Base-by-base conservation (phyloP, 2,329 filamentous ascomycete species). In the Monilinia vaccinii-corymbosi region DNA sequence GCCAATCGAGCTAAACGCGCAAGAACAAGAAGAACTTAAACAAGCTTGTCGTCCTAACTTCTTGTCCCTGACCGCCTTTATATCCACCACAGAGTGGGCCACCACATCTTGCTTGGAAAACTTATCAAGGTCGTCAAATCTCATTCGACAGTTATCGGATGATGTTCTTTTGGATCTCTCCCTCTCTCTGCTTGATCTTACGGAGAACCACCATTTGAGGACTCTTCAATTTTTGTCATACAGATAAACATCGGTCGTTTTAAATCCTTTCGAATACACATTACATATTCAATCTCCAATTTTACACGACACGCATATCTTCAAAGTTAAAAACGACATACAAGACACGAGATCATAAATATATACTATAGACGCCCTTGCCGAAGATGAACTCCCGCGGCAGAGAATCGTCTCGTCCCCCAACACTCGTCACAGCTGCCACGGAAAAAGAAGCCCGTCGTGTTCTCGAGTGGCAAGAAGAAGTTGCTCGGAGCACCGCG, bases 391-490 rank as follows among this genome's bases (percentile, higher is more conserved):
- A 31, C 18, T 36, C 36, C 10, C 56, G 46, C 36, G 46, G 50
- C n/a, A 23, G 50, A 53, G 50, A 44, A 59, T 44, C 48, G 3
- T 25, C 48, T 36, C 57, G 49, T 42, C 21, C 58, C 13, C 28
- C 49, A 11, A 55, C 50, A 0, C 58, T 67, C 68, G 45, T 72
- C 72, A 67, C 63, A 10, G 63, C 66, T 1, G 59, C 64, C 3
- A 63, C 66, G 3, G 65, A 66, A 28, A 69, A 70, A 49, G 70
- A 74, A 44, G 67, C 64, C 7, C 65, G 65, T 18, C 63, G 71
- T 8, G 77, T 81, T 21, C 70, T 79, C 58, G 75, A 72, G 49
- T 78, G 75, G 75, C 74, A 74, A 62, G 67, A 74, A 45, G 70
- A 73, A 46, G 73, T 76, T 42, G 74, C 73, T 21, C 50, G 64